phyloP scores from a whole-genome alignment of 257 asterid genomes.

The Lycium ferocissimum region DNA sequence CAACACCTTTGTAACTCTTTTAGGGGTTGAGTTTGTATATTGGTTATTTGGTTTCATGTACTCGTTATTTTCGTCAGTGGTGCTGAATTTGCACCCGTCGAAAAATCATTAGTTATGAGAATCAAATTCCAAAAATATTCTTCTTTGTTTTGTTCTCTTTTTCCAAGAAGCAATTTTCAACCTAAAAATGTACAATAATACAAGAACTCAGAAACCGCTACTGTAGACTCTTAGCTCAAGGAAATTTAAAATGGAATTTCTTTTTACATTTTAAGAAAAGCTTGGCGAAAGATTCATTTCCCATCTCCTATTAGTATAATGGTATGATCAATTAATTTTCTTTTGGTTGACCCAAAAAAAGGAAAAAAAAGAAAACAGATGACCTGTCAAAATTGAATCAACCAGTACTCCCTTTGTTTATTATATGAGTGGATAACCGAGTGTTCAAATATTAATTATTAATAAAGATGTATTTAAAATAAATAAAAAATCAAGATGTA shows the following conservation, averaged over 20 bases:
- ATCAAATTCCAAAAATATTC: not conserved
- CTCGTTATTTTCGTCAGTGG: constrained; percentile 15
- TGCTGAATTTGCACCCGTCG: not conserved
- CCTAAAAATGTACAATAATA: not conserved
- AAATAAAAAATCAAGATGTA: not conserved
- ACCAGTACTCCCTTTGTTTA: not conserved
- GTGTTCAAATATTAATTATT: not conserved
- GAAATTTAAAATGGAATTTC: not conserved
- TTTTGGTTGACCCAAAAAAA: not conserved
- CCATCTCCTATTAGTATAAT: no score
- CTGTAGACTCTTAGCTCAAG: no score
- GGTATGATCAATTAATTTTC: not conserved
- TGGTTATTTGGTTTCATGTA: not conserved
- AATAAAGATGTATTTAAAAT: not conserved
- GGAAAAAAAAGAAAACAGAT: not conserved
- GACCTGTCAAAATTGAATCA: not conserved
- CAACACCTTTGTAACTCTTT: not conserved
- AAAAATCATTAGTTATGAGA: not conserved
- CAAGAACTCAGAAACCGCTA: not conserved
- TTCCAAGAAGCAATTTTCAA: not conserved
- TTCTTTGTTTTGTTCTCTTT: not conserved
- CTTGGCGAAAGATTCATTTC: no score
- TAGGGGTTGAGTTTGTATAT: not conserved
- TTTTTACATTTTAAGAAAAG: not conserved
- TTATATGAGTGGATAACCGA: not conserved